These are phyloP conservation scores for Auricularia cornea DNA, from an alignment of 768 basidiomycete species.

Conservation along the genomic window DNA sequence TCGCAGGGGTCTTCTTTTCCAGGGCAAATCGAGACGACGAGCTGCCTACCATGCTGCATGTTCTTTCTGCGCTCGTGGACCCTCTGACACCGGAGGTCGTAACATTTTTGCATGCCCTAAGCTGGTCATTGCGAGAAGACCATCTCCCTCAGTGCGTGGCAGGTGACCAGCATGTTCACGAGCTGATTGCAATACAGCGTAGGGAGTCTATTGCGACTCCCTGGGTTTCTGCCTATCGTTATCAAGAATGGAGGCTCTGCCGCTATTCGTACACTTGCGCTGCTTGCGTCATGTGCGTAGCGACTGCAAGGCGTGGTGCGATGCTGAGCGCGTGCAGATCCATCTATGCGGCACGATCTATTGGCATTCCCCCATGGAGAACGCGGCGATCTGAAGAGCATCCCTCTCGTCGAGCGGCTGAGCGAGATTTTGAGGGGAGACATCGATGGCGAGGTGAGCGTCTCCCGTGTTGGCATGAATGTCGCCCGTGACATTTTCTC, in stretches of 20 bases:
- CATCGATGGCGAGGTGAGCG: not conserved
- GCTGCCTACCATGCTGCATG: not conserved
- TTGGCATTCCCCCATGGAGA: not conserved
- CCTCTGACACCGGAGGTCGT: not conserved
- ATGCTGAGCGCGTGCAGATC: not conserved
- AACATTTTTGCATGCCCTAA: not conserved
- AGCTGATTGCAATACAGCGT: slow-evolving; percentile 23
- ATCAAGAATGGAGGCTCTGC: slow-evolving; percentile 43
- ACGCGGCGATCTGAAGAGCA: not conserved
- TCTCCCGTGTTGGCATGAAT: not conserved
- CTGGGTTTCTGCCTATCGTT: slow-evolving; percentile 37
- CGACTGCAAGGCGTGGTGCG: not conserved
- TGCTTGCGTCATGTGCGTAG: slow-evolving; percentile 47
- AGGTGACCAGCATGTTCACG: not conserved
- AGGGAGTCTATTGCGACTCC: slow-evolving; percentile 29
- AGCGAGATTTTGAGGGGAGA: not conserved
- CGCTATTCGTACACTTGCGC: slow-evolving; percentile 42
- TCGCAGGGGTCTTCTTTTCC: not conserved
- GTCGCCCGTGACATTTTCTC: too few species aligned
- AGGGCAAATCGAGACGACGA: not conserved
- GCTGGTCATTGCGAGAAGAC: not conserved
- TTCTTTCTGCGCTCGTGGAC: not conserved
- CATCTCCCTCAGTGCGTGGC: not conserved
- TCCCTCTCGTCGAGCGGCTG: not conserved
- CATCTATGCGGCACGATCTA: slow-evolving; percentile 2